Evolutionary conservation across 2,329 filamentous ascomycete species (phyloP).

Genomic region (Dactylellina sp.): DNA sequence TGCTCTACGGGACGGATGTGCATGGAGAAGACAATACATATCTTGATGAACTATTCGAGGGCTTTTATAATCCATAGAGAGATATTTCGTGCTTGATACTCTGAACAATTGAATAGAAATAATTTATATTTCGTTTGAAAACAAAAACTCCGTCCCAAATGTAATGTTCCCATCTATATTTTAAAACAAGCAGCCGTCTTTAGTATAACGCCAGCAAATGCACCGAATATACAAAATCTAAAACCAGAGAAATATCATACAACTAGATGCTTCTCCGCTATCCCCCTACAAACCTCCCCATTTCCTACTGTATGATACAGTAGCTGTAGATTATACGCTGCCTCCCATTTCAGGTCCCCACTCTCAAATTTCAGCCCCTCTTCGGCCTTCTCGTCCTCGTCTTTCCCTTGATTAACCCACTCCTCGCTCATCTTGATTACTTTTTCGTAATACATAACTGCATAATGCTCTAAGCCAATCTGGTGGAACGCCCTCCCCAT

Average conservation of each 20-base stretch:
- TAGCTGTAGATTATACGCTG: conserved; percentile 78
- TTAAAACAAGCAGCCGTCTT: not conserved
- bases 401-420: conserved; percentile 59
- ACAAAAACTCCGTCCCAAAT: conserved; percentile 10
- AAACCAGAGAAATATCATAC: conserved; percentile 27
- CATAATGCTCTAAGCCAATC: conserved; percentile 76
- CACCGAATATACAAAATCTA: not conserved
- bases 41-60: conserved; percentile 3
- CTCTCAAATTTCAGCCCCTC: conserved; percentile 63
- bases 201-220: conserved; percentile 5
- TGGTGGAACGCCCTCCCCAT: conserved; percentile 80
- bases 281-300: conserved; percentile 69
- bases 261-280: conserved; percentile 67
- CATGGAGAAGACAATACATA: conserved; percentile 74
- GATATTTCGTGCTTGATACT: not conserved
- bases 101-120: not conserved
- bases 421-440: conserved; percentile 68
- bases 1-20: conserved; percentile 70
- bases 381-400: conserved; percentile 63
- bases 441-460: conserved; percentile 76
- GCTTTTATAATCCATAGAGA: not conserved
- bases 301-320: conserved; percentile 76
- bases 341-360: conserved; percentile 73
- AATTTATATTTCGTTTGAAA: not conserved
- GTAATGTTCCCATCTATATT: not conserved